Evolutionary conservation across 768 basidiomycete species (phyloP).

Genomic region (Pleurotus pulmonarius): DNA sequence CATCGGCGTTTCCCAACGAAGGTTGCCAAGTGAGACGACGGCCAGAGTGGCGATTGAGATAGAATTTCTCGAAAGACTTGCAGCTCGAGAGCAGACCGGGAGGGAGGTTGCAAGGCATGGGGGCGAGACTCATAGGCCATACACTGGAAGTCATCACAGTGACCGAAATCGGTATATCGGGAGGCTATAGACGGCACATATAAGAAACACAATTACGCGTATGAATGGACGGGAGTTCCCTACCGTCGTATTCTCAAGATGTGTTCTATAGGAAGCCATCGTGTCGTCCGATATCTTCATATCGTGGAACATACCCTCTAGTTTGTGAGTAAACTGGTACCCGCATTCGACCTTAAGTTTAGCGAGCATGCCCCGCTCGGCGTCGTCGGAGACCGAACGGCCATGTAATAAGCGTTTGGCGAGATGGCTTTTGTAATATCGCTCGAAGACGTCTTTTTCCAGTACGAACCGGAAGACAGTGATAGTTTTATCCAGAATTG

Average conservation of each 20-base stretch:
- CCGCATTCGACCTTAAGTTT: conserved; percentile 97
- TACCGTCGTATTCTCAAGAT: conserved; percentile 62
- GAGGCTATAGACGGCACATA: conserved; percentile 51
- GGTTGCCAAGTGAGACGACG: conserved; percentile 91
- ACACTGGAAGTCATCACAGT: conserved; percentile 95
- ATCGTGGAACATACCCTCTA: conserved; percentile 99
- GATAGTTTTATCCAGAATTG: conserved; percentile 91
- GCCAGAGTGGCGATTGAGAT: conserved; percentile 85
- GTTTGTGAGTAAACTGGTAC: conserved; percentile 93
- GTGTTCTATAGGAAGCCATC: conserved; percentile 66
- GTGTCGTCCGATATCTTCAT: conserved; percentile 87
- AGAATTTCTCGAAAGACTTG: conserved; percentile 85
- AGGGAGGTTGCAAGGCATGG: conserved; percentile 66
- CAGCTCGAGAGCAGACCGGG: conserved; percentile 57
- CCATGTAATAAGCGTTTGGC: conserved; percentile 85
- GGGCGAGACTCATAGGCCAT: conserved; percentile 82
- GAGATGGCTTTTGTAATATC: conserved; percentile 95
- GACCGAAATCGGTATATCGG: conserved; percentile 77
- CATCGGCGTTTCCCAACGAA: conserved; percentile 85
- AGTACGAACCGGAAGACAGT: conserved; percentile 90
- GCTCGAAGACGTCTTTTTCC: conserved; percentile 97
- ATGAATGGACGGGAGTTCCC: too few relatives aligned
- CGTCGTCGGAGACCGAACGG: conserved; percentile 94
- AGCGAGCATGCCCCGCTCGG: conserved; percentile 94
- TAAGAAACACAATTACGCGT: too few relatives aligned